Conservation (phyloP, 108 stramenopile genomes). For the Mayamaea pseudoterrestris region DNA sequence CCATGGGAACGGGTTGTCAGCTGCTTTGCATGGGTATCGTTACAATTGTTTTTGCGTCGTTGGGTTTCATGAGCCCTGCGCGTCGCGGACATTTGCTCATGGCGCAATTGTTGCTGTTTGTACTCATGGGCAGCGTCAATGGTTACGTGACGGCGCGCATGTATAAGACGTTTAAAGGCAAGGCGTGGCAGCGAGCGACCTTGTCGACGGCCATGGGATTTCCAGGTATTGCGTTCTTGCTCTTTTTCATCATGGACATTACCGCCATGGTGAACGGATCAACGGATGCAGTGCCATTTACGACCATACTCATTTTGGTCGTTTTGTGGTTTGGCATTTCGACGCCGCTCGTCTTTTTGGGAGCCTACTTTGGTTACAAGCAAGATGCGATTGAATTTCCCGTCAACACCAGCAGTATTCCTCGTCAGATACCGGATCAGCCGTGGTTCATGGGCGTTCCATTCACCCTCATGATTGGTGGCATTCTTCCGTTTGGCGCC, state of each 20-base stretch:
- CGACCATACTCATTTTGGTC: conserved; percentile 80
- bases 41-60: conserved; percentile 87
- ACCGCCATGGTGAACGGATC: conserved; percentile 55
- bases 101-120: conserved; percentile 94
- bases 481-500: conserved; percentile 94
- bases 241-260: conserved; percentile 87
- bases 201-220: conserved; percentile 78
- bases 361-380: conserved; percentile 97
- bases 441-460: conserved; percentile 86
- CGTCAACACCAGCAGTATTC: conserved; percentile 81
- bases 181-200: conserved; percentile 90
- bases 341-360: conserved; percentile 91
- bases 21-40: conserved; percentile 72
- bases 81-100: conserved; percentile 92
- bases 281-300: conserved; percentile 89
- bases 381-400: conserved; percentile 91
- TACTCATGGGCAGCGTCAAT: conserved; percentile 84
- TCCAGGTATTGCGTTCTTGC: conserved; percentile 74
- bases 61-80: conserved; percentile 94
- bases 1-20: conserved; percentile 89
- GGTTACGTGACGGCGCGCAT: conserved; percentile 89
- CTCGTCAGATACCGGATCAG: conserved; percentile 89
- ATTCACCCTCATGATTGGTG: conserved; percentile 85
- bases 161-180: conserved; percentile 98
- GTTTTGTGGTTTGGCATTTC: conserved; percentile 94